Evolutionary conservation across 371 early-diverging fungal genomes (phyloP), one percentile per base, ranked within the genome.

Genomic region (Mucor mucedo): DNA sequence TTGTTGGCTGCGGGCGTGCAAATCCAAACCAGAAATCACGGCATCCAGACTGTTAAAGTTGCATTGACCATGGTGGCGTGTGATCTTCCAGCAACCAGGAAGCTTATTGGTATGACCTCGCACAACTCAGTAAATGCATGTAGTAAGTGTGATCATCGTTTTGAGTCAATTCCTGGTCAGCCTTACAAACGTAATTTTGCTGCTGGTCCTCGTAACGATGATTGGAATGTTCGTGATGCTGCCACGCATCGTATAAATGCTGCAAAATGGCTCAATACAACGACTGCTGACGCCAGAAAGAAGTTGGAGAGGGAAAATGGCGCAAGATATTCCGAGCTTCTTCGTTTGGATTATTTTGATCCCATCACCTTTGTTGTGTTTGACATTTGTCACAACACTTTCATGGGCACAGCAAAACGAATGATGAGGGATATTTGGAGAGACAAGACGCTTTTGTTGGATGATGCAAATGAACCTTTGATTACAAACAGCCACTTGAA

Each of bases 381-480:
- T 33, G 70, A 69, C 41, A 41, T 55, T 2, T 61, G 60, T 57
- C 70, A 69, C 40, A 59, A 64, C 29, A 21, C 55, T 10, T 61
- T 54, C 41, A 41, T 58, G 16, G 59, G 63, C 16, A 49, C 52
- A 2, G 45, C 62, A 2, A 56, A 61, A 27, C 29, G 61, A 16
- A 52, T 54, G 55, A 10, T 39, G 35, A 2, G 7, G 2, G 7
- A 4, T 21, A 28, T 28, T 27, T 48, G 48, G 48, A 3, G 45
- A 21, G 21, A n/a, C n/a, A n/a, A n/a, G n/a, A n/a, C n/a, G n/a
- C n/a, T n/a, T n/a, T n/a, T n/a, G n/a, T n/a, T n/a, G n/a, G n/a
- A n/a, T n/a, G n/a, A n/a, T n/a, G n/a, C n/a, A n/a, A n/a, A n/a
- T n/a, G n/a, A n/a, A n/a, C n/a, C n/a, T n/a, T n/a, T 42, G 11